These are phyloP conservation scores for Calonectria montana DNA, from an alignment of 2,329 filamentous ascomycete genomes.

Conservation along the genomic window DNA sequence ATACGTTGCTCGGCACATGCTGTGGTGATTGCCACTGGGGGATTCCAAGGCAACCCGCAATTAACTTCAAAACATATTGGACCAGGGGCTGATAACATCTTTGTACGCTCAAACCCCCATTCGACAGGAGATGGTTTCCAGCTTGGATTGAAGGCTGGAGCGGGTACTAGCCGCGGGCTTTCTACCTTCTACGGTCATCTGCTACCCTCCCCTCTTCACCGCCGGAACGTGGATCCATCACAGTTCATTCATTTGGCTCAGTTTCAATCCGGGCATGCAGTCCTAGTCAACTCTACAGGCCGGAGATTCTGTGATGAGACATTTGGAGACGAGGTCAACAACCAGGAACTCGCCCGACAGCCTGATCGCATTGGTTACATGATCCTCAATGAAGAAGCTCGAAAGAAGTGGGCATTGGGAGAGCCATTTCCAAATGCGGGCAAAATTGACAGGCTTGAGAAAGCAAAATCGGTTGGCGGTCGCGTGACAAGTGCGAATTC, in stretches of 20 bases:
- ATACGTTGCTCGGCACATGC: conserved; percentile 19
- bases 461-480: conserved; percentile 27
- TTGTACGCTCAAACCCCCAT: conserved; percentile 26
- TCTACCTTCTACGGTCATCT: conserved; percentile 29
- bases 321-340: conserved; percentile 30
- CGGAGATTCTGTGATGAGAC: conserved; percentile 29
- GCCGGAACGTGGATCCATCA: conserved; percentile 19
- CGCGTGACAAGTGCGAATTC: conserved; percentile 20
- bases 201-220: conserved; percentile 22
- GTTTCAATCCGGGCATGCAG: conserved; percentile 27
- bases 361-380: conserved; percentile 25
- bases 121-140: conserved; percentile 29
- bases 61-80: conserved; percentile 23
- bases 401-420: conserved; percentile 24
- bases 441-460: conserved; percentile 27
- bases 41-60: conserved; percentile 28
- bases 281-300: conserved; percentile 22
- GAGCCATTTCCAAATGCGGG: conserved; percentile 28
- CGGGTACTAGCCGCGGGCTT: conserved; percentile 21
- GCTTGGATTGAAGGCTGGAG: conserved; percentile 17
- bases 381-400: conserved; percentile 24
- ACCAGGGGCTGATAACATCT: conserved; percentile 22
- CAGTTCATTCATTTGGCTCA: conserved; percentile 30
- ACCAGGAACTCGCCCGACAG: conserved; percentile 27
- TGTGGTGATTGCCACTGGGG: conserved; percentile 27